Percentiles rank a stretch among this genome's conserved stretches.
phyloP scores from a whole-genome alignment of 164 flowering plant species.

The Vitis vinifera region ASM3070453v1 NC_081817.1:4359001-4359500 shows the following conservation, averaged over 20 bases:
- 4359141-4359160: constrained; percentile 26
- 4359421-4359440: constrained; percentile 28
- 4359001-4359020: constrained; percentile 30
- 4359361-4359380: constrained; percentile 12
- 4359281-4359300: constrained; percentile 14
- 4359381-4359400: constrained; percentile 22
- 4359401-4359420: constrained; percentile 38
- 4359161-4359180: constrained; percentile 26
- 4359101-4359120: constrained; percentile 16
- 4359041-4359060: constrained; percentile 18
- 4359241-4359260: constrained; percentile 19
- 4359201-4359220: constrained; percentile 9
- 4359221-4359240: constrained; percentile 15
- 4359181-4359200: constrained; percentile 16
- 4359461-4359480: constrained; percentile 22
- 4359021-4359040: constrained; percentile 11
- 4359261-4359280: constrained; percentile 24
- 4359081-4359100: constrained; percentile 11
- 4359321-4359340: constrained; percentile 20
- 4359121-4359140: constrained; percentile 30
- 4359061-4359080: constrained; percentile 22
- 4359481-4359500: constrained; percentile 13
- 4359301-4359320: constrained; percentile 24
- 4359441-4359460: constrained; percentile 27
- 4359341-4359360: constrained; percentile 12